phyloP scores from a whole-genome alignment of 148 eudicot genomes.

The Limonium bicolor region DNA sequence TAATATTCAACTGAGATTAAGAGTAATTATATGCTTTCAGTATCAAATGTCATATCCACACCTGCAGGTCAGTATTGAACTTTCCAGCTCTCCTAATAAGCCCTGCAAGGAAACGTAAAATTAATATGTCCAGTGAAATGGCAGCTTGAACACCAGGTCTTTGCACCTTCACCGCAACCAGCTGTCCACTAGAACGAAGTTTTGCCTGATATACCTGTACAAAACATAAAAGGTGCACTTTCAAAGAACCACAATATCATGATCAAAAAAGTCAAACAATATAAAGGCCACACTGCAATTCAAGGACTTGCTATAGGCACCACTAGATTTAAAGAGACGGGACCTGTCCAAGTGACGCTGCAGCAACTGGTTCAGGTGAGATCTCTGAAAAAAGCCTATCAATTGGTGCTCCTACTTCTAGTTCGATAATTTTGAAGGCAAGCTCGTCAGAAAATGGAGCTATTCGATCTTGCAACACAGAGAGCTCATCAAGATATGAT shows the following conservation, averaged over 20 bases:
- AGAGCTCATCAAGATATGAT: constrained; percentile 67
- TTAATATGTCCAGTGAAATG: constrained; percentile 76
- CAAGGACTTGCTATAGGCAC: background rate
- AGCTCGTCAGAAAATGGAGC: constrained; percentile 66
- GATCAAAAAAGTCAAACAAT: too few species aligned
- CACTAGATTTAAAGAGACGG: background rate
- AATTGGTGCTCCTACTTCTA: constrained; percentile 61
- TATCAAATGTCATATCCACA: too few species aligned
- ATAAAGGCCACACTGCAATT: too few species aligned
- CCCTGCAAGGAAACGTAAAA: constrained; percentile 73
- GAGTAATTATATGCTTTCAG: too few species aligned
- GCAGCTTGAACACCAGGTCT: constrained; percentile 97
- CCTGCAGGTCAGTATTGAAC: constrained; percentile 95
- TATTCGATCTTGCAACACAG: constrained; percentile 82
- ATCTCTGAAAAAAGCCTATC: constrained; percentile 74
- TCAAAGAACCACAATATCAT: background rate
- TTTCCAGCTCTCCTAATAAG: constrained; percentile 59
- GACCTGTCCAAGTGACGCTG: constrained; percentile 99
- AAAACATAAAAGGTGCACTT: background rate
- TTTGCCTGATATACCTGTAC: constrained; percentile 77
- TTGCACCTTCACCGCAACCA: constrained; percentile 94
- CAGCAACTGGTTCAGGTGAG: constrained; percentile 82
- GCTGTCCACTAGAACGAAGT: constrained; percentile 42
- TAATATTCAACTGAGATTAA: too few species aligned
- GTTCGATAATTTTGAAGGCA: constrained; percentile 79